These are phyloP conservation scores for Saccharomycopsis sp. DNA, from an alignment of 805 yeast species.

Conservation along the genomic window DNA sequence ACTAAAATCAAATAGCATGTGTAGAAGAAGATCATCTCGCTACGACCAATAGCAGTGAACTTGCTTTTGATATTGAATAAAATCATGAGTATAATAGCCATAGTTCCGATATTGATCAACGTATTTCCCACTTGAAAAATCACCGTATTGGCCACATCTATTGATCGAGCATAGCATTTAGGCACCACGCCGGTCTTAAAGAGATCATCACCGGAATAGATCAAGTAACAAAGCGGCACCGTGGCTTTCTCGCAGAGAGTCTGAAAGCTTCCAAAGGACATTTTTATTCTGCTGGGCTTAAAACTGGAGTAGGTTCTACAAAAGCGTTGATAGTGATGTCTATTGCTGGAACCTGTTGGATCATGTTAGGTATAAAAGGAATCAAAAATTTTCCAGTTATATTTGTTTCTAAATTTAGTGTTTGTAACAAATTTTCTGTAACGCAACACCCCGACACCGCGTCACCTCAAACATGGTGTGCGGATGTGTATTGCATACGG, in stretches of 20 bases:
- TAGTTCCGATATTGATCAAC: conserved; percentile 71
- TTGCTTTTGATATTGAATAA: conserved; percentile 72
- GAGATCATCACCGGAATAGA: conserved; percentile 22
- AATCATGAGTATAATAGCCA: conserved; percentile 59
- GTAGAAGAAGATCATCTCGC: conserved; percentile 74
- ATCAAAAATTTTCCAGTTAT: too few species aligned
- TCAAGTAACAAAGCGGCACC: conserved; percentile 16
- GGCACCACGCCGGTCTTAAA: conserved; percentile 61
- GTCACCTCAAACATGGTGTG: neutral
- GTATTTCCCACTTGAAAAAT: conserved; percentile 87
- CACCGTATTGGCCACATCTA: conserved; percentile 84
- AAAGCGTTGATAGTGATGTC: too few species aligned
- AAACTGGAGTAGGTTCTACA: neutral
- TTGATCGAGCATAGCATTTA: conserved; percentile 76
- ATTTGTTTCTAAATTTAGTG: neutral
- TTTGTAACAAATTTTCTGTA: neutral
- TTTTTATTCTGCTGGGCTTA: neutral
- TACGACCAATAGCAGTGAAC: conserved; percentile 91
- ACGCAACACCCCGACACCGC: neutral
- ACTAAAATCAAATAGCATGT: conserved; percentile 52
- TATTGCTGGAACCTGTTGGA: too few species aligned
- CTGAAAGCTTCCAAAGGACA: conserved; percentile 3
- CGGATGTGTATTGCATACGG: neutral
- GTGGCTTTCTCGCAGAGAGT: conserved; percentile 17
- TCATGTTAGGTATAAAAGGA: too few species aligned